Evolutionary conservation across 352 stramenopile genomes (phyloP), one percentile per base, ranked within the genome.

Genomic region (Phytopythium ostracodes): DNA sequence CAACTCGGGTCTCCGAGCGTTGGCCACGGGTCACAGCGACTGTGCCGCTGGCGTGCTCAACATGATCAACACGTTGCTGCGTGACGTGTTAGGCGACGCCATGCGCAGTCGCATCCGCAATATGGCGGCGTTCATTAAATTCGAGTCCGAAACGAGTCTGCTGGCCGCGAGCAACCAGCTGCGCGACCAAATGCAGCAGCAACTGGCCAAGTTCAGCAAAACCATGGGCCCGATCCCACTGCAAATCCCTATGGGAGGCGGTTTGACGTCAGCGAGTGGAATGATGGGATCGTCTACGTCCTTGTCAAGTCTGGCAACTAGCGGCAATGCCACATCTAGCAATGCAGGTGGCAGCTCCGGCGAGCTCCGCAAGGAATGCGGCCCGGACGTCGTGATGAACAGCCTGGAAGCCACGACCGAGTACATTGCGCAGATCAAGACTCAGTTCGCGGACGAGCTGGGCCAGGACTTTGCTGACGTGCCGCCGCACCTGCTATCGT

Each of bases 181-280:
- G n/a, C 84, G 86, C 35, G 86, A 93, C 63, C 86, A 95, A 51
- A 89, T 95, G 74, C 83, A 92, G 65, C 84, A 90, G 57, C 81
- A 92, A 52, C 71, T 94, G 44, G 87, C 84, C n/a, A 92, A 93
- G 59, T 72, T 96, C 29, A 93, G 87, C 62, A 96, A 96, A 58
- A 90, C 75, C 29, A 84, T 91, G 69, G 77, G 76, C 2, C 75
- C 78, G 18, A 77, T 82, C 29, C 71, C 53, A 22, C 40, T 60
- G 31, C 38, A 50, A 42, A 60, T 60, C 27, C 51, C 51, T 9
- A 44, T 42, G 76, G 58, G 54, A 7, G 59, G 51, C 60, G 64
- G 60, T 31, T 72, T 63, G 18, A 65, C 47, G 25, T 54, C 47
- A 60, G 35, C 62, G 15, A 54, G 6, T 17, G 47, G 47, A 5